Base-by-base conservation (phyloP, 1,139 yeast species). In the Geotrichum armillariae region DNA sequence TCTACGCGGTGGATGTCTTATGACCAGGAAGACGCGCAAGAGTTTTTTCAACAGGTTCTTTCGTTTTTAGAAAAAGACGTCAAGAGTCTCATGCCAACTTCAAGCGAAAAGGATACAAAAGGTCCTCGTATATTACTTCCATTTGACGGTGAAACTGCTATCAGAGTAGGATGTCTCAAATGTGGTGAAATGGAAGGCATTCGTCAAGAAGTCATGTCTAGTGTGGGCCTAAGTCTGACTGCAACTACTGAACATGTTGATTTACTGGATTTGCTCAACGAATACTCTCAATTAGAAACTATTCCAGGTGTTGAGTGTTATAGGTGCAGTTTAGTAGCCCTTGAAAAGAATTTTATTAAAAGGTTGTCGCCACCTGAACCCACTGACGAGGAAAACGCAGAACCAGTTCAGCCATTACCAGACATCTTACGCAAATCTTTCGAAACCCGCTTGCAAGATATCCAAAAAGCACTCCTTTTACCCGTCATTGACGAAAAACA, bases 101-200 rank as follows among this genome's bases (percentile, higher is more conserved):
- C 46, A 3, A 16, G 34, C 4, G 52, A 49, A 31, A 35, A 47
- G 11, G 50, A 47, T 12, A 31, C 39, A 29, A 38, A 21, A 42
- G 47, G 29, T 56, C 60, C 53, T 56, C 71, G 18, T 8, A 68
- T 87, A 48, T 66, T 89, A 2, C 89, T 96, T 0, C 97, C 97
- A 0, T 90, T 90, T 17, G 97, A 90, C 70, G 97, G 97, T 2
- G 71, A 86, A 2, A 79, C 85, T 22, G 93, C 88, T 1, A 95
- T 87, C 62, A 75, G 96, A 62, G 89, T 90, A 49, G 96, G 96
- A 0, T 90, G 97, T 66, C 74, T 87, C 45, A 75, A 77, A 16
- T 90, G 97, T 74, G 96, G 96, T 53, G 97, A 90, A 64, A 87
- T 83, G 66, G 96, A 96, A 46, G 97, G 97, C 1, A 83, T 90